phyloP scores from a whole-genome alignment of 352 stramenopile species.

The Phytopythium mirpurense region DNA sequence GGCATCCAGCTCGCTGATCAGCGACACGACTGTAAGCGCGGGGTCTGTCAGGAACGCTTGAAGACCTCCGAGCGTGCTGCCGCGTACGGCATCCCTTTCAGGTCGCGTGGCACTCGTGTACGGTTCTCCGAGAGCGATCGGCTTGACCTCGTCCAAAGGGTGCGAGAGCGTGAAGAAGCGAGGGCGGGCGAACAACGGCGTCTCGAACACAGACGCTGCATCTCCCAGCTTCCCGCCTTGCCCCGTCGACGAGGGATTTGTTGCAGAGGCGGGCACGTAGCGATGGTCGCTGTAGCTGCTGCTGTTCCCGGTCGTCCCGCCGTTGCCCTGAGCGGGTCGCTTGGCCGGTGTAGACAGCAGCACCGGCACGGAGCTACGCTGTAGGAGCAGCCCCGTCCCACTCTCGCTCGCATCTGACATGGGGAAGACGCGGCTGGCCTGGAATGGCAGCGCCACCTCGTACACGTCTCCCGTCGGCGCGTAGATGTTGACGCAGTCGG shows the following conservation, averaged over 20 bases:
- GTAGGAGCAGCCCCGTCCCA: constrained; percentile 42
- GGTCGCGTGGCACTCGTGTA: not conserved
- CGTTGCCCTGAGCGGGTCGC: constrained; percentile 19
- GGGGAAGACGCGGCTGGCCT: constrained; percentile 51
- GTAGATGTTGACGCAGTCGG: constrained; percentile 67
- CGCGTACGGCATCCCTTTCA: not conserved
- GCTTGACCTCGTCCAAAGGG: constrained; percentile 75
- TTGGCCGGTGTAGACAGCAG: constrained; percentile 23
- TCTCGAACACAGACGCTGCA: constrained; percentile 4
- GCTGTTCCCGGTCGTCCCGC: constrained; percentile 14
- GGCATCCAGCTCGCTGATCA: constrained; percentile 24
- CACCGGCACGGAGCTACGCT: constrained; percentile 37
- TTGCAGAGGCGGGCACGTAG: not conserved
- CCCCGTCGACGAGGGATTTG: not conserved
- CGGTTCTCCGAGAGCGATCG: constrained; percentile 26
- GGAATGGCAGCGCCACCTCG: constrained; percentile 70
- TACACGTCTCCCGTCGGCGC: constrained; percentile 57
- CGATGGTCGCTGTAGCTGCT: constrained; percentile 10
- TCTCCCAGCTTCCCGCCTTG: not conserved
- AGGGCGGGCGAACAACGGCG: constrained; percentile 19
- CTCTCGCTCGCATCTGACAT: constrained; percentile 12
- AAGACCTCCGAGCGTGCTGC: no score
- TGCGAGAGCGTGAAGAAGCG: constrained; percentile 71
- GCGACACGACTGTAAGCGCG: constrained; percentile 42
- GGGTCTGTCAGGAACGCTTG: constrained; percentile 41